Evolutionary conservation across 2,329 filamentous ascomycete genomes (phyloP).

Genomic region (Talaromyces sp.): DNA sequence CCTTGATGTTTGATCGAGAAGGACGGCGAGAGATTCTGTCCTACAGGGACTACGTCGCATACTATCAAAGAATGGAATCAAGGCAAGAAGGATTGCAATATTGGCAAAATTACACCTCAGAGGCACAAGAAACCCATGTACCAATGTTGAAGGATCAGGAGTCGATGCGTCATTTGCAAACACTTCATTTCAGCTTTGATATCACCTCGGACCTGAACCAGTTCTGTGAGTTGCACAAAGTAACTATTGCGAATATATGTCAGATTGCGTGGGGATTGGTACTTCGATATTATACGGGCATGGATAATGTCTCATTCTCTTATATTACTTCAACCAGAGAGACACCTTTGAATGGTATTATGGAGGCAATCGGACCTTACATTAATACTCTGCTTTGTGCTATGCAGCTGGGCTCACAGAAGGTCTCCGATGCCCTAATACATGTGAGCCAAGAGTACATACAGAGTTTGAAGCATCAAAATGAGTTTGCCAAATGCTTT

Average conservation of each 20-base stretch:
- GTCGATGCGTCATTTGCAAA: neutral
- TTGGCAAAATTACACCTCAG: neutral
- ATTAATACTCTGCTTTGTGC: neutral
- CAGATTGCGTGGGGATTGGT: neutral
- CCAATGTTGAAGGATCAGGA: neutral
- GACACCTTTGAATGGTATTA: neutral
- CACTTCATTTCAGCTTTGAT: neutral
- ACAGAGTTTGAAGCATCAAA: neutral
- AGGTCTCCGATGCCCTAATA: neutral
- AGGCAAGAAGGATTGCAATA: neutral
- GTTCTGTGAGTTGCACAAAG: neutral
- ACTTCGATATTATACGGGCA: neutral
- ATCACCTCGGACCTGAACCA: neutral
- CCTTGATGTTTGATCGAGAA: neutral
- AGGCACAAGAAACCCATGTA: neutral
- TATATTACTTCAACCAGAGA: neutral
- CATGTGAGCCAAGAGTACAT: neutral
- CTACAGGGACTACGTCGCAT: neutral
- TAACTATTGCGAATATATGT: neutral
- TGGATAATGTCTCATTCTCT: neutral
- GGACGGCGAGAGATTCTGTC: neutral
- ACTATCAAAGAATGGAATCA: neutral
- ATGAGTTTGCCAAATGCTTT: neutral
- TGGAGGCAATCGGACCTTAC: neutral
- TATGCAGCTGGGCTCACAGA: neutral